A percentile compares a stretch with the other conserved stretches of the same genome.
phyloP scores from a whole-genome alignment of 805 yeast genomes.

The Barnettozyma salicaria region DNA sequence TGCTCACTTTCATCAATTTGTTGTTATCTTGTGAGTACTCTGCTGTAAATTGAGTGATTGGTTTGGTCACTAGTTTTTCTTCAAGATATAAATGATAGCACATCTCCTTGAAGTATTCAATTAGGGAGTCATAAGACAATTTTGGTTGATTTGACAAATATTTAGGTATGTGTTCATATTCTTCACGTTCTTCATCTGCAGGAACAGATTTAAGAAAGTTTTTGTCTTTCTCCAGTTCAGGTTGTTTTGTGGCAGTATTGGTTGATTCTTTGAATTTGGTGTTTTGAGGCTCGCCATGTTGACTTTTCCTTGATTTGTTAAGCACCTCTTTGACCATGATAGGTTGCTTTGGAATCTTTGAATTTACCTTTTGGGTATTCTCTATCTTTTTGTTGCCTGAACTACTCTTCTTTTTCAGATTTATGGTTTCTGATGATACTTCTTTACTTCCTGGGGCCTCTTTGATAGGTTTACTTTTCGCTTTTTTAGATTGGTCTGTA shows the following conservation, averaged over 20 bases:
- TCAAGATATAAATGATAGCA: slow-evolving; percentile 59
- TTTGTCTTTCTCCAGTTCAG: slow-evolving; percentile 1
- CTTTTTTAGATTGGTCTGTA: no score
- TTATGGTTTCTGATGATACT: no score
- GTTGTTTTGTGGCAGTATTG: slow-evolving; percentile 2
- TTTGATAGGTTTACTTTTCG: no score
- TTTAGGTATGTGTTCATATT: slow-evolving; percentile 24
- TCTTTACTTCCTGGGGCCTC: no score
- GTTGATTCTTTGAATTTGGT: not conserved
- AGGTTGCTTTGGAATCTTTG: no score
- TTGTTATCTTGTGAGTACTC: slow-evolving; percentile 46
- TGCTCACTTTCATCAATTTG: slow-evolving; percentile 35
- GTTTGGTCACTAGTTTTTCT: slow-evolving; percentile 44
- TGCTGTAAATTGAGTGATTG: slow-evolving; percentile 42
- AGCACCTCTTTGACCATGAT: no score
- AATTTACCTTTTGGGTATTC: no score
- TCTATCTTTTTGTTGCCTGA: no score
- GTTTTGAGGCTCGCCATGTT: not conserved
- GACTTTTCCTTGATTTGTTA: not conserved
- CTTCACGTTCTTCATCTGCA: slow-evolving; percentile 21
- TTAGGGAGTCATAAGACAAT: slow-evolving; percentile 42
- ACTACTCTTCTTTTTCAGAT: no score
- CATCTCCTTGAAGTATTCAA: slow-evolving; percentile 51
- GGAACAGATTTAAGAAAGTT: slow-evolving; percentile 9
- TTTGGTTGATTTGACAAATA: slow-evolving; percentile 31